Evolutionary conservation across 805 yeast species (phyloP), one percentile per base, ranked within the genome.

Genomic region (Priceomyces carsonii): DNA sequence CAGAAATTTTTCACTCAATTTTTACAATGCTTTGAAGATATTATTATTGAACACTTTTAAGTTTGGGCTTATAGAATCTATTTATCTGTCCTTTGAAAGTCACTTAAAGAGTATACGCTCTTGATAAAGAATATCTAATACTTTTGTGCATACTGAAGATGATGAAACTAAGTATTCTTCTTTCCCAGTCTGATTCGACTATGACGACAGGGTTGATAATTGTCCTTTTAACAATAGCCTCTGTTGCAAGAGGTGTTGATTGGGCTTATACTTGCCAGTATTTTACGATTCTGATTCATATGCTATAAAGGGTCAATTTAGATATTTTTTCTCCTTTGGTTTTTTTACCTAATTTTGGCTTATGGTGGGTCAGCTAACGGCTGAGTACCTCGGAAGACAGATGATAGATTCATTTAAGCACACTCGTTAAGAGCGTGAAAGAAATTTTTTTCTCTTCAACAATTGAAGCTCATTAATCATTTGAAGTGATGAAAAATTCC

Each of bases 171-270:
- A 74, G 85, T 78, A 61, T 71, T 66, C 89, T 83, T 84, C 90
- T 83, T 84, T 84, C 90, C 89, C 85, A 78, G 86, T 82, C 86
- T 75, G 86, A 79, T 68, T 78, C 90, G 93, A 84, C 90, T 81
- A 82, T 84, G 93, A 83, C 88, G 90, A 84, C 80, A 79, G 74
- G 89, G 88, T 75, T 72, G 77, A 75, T 57, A 74, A 69, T 54
- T 55, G 77, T 65, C 59, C 58, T 53, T 42, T 45, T 51, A 49
- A 55, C 47, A 51, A 51, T 54, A 59, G 49, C 63, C 59, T 58
- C 65, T 53, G 55, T 58, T 57, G 59, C 63, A 59, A 55, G 61
- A 50, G 60, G 58, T 61, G 55, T 55, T 50, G 47, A 53, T 50
- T 61, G 72, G 72, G 74, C 88, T 81, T 80, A 75, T 82, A 81